Conservation (phyloP, 495 filamentous ascomycete species). For the Penicillium fimorum region DNA sequence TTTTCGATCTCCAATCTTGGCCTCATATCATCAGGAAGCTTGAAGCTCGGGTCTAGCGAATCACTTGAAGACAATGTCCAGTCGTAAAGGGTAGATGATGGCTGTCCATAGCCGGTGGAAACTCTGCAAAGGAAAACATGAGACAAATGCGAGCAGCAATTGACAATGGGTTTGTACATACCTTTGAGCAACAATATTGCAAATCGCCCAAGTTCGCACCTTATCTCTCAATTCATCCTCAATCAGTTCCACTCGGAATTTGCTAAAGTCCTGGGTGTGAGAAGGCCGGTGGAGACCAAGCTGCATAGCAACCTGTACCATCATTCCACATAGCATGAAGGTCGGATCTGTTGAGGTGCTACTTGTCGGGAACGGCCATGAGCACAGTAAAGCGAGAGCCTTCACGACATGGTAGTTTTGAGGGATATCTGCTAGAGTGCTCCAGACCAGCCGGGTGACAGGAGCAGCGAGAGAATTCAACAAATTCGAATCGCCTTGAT, state of each 20-base stretch:
- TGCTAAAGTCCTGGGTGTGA: slow-evolving; percentile 86
- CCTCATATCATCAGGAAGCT: slow-evolving; percentile 63
- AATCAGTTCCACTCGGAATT: slow-evolving; percentile 76
- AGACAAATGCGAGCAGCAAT: not conserved
- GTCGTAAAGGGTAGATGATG: slow-evolving; percentile 83
- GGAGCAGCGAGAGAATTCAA: slow-evolving; percentile 69
- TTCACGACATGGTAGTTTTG: slow-evolving; percentile 90
- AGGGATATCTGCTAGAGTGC: slow-evolving; percentile 75
- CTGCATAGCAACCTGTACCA: slow-evolving; percentile 91
- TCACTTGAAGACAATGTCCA: slow-evolving; percentile 71
- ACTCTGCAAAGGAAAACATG: slow-evolving; percentile 48
- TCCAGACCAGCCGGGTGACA: slow-evolving; percentile 75
- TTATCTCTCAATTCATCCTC: slow-evolving; percentile 83
- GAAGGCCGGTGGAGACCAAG: slow-evolving; percentile 87
- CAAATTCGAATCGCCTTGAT: slow-evolving; percentile 60
- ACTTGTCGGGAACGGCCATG: slow-evolving; percentile 86
- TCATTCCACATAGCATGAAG: slow-evolving; percentile 83
- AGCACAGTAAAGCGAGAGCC: slow-evolving; percentile 82
- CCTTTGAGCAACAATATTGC: slow-evolving; percentile 88
- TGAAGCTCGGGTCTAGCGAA: slow-evolving; percentile 62
- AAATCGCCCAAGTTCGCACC: slow-evolving; percentile 86
- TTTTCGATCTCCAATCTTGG: slow-evolving; percentile 74
- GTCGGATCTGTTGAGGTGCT: slow-evolving; percentile 85
- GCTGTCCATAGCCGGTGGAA: slow-evolving; percentile 87
- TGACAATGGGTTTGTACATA: slow-evolving; percentile 26